Base-by-base conservation (phyloP, 202 grass and related monocot species). In the Alloteropsis angusta region DNA sequence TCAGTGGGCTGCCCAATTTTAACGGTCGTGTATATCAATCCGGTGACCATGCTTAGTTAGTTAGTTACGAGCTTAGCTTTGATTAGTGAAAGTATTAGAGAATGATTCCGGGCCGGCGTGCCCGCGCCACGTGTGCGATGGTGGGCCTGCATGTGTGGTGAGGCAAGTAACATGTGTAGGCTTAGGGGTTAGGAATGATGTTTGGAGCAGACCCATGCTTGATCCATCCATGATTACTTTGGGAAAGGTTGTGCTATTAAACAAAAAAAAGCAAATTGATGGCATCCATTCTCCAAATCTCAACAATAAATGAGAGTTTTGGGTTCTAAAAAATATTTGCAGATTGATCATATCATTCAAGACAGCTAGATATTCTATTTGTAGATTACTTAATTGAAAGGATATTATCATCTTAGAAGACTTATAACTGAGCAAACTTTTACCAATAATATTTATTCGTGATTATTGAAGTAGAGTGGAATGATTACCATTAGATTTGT, bases 21-120 rank as follows among this genome's bases (percentile, higher is more conserved):
- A 82, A 81, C 65, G 77, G 78, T 61, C 16, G 42, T 85, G 72
- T 77, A 82, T 72, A 77, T 85, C 71, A 46, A 67, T 81, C 71
- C 46, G 18, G 22, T 12, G 39, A 6, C 41, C 14, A 52, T 48
- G 39, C 32, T 37, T 72, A 69, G 35, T 46, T 46, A 66, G 22
- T 37, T 72, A 69, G 35, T 46, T 46, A 66, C 21, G 64, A 58
- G 48, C 22, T 15, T 34, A 50, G 5, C 30, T 65, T 65, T 21
- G 37, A 64, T 78, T 85, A 45, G 49, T 66, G 35, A 18, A 18
- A 47, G 22, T 9, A 12, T 7, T 81, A 60, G 25, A 4, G 16
- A n/a, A 80, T 50, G 38, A 77, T 59, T 30, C 14, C 32, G 18
- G 70, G 37, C 56, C 56, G 76, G 12, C 71, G 21, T 47, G 38